Evolutionary conservation across 495 filamentous ascomycete genomes (phyloP).

Genomic region (Aspergillus ellipticus): DNA sequence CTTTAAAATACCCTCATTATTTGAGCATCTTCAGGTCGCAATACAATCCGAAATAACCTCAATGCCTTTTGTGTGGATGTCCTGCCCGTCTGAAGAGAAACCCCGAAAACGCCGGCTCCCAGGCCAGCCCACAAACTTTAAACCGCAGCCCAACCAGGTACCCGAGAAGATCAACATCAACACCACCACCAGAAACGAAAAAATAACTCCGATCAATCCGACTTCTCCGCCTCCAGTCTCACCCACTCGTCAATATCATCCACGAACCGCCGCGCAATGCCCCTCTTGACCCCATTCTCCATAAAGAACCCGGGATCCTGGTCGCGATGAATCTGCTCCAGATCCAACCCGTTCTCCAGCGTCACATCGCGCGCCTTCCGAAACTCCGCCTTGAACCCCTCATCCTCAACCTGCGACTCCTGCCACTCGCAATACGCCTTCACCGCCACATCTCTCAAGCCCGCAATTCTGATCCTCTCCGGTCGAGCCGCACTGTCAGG

Average conservation of each 20-base stretch:
- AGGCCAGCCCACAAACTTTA: too few species aligned
- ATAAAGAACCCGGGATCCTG: conserved; percentile 27
- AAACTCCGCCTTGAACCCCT: conserved; percentile 17
- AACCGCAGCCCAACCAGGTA: too few species aligned
- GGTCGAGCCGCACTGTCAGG: not conserved
- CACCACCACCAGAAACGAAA: too few species aligned
- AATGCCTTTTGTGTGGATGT: too few species aligned
- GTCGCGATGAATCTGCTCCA: conserved; percentile 25
- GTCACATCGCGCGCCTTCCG: conserved; percentile 17
- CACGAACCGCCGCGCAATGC: conserved; percentile 25
- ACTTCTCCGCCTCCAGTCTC: too few species aligned
- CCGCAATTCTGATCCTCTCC: conserved; percentile 13
- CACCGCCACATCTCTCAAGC: conserved; percentile 20
- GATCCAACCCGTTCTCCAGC: conserved; percentile 18
- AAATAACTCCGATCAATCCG: too few species aligned
- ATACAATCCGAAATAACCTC: too few species aligned
- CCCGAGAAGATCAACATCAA: too few species aligned
- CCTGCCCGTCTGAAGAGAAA: too few species aligned
- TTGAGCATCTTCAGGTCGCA: too few species aligned
- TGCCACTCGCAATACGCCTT: conserved; percentile 23
- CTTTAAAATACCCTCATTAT: too few species aligned
- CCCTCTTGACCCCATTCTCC: conserved; percentile 22
- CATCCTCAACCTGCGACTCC: conserved; percentile 15
- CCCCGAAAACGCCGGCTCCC: too few species aligned
- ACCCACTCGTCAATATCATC: conserved; percentile 25